Evolutionary conservation across 352 stramenopile genomes (phyloP).

Genomic region (Globisporangium lucens): DNA sequence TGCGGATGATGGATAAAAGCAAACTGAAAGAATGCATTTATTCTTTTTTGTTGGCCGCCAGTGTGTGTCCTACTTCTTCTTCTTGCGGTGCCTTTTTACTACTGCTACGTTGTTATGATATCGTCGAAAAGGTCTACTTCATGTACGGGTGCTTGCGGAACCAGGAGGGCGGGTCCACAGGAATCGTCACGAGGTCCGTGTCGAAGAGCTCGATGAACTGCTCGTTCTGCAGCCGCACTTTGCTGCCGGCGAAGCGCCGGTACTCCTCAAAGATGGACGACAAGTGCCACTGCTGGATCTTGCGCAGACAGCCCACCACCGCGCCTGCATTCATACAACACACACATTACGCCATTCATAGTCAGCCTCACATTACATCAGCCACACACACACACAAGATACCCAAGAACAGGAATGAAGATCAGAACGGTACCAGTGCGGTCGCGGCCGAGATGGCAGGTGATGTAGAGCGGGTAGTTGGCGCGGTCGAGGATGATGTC

Average conservation of each 20-base stretch:
- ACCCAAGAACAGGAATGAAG: not conserved
- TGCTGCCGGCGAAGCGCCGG: constrained; percentile 85
- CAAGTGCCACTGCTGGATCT: constrained; percentile 92
- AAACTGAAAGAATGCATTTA: constrained; percentile 1
- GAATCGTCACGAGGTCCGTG: constrained; percentile 89
- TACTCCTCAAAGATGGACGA: constrained; percentile 94
- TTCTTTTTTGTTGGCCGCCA: constrained; percentile 1
- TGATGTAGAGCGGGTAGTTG: constrained; percentile 91
- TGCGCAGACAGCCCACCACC: constrained; percentile 88
- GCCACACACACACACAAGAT: not conserved
- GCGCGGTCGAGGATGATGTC: constrained; percentile 87
- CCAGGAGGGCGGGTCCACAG: constrained; percentile 70
- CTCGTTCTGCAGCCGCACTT: constrained; percentile 91
- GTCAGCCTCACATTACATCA: not conserved
- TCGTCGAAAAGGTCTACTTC: constrained; percentile 12
- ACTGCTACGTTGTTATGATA: not conserved
- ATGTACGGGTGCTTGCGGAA: constrained; percentile 52
- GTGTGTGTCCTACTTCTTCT: not conserved
- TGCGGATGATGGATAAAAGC: constrained; percentile 1
- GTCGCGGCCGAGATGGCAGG: constrained; percentile 88
- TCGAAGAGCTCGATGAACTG: constrained; percentile 96
- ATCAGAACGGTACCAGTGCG: constrained; percentile 57
- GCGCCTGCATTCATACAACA: constrained; percentile 35
- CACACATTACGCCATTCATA: not conserved
- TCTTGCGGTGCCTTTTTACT: not conserved